Percentiles rank a stretch among this genome's conserved stretches.
These are phyloP conservation scores for Ceratorhiza oryzae-sativae DNA, from an alignment of 1,284 basidiomycete genomes.

Conservation along the genomic window DNA sequence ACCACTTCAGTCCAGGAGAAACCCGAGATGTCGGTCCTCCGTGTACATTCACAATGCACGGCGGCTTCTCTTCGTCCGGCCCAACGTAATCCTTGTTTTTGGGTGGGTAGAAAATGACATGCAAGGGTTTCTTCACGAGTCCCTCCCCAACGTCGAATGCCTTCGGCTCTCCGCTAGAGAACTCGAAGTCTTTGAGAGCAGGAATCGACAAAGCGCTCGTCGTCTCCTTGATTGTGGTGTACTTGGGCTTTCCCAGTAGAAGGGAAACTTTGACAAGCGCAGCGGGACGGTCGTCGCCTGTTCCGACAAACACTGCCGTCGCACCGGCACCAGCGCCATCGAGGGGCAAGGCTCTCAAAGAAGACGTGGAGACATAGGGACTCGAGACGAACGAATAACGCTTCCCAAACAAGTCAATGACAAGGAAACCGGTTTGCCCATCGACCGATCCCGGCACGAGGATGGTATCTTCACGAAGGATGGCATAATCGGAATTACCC, in stretches of 20 bases:
- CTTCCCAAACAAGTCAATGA: slow-evolving; percentile 43
- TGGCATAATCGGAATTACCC: slow-evolving; percentile 59
- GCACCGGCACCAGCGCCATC: slow-evolving; percentile 36
- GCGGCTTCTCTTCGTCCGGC: slow-evolving; percentile 62
- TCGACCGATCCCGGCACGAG: slow-evolving; percentile 59
- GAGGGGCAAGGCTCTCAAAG: slow-evolving; percentile 52
- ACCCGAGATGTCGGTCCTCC: slow-evolving; percentile 68
- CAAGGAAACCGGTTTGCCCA: slow-evolving; percentile 48
- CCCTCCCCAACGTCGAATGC: slow-evolving; percentile 44
- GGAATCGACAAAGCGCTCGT: slow-evolving; percentile 9
- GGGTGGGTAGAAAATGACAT: slow-evolving; percentile 69
- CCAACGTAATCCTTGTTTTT: slow-evolving; percentile 64
- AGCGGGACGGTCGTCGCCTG: slow-evolving; percentile 54
- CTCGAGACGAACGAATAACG: slow-evolving; percentile 49
- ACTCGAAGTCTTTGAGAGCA: slow-evolving; percentile 22
- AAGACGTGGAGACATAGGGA: slow-evolving; percentile 59
- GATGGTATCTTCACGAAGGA: slow-evolving; percentile 59
- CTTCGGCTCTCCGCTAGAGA: slow-evolving; percentile 26
- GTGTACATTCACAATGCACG: slow-evolving; percentile 67
- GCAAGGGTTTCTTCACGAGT: slow-evolving; percentile 54
- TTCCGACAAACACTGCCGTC: slow-evolving; percentile 48
- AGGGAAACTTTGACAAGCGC: slow-evolving; percentile 54
- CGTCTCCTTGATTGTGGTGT: not conserved
- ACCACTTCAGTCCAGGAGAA: slow-evolving; percentile 59
- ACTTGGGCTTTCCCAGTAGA: slow-evolving; percentile 42